Evolutionary conservation across 2,329 filamentous ascomycete species (phyloP), one percentile per base, ranked within the genome.

Genomic region (Rutstroemia sydowiana): DNA sequence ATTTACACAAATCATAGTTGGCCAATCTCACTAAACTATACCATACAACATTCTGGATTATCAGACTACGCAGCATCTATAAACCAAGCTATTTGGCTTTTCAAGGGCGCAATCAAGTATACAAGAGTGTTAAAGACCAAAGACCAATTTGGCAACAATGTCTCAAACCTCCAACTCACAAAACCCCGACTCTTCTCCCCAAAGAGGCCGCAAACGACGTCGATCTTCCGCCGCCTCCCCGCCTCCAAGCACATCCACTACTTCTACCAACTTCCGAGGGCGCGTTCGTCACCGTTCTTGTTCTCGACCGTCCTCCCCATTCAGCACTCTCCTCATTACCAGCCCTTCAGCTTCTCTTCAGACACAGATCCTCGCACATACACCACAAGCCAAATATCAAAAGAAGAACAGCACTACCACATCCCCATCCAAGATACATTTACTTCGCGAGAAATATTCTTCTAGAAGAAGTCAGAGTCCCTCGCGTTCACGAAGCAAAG

Each of bases 151-250:
- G 21, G 18, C 10, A 37, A 45, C 9, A 45, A 51, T 51, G 48
- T 13, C 32, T n/a, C 16, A 13, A 18, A 13, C 42, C 18, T 8
- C 41, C 11, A 21, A 48, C 18, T 47, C 31, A 21, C 16, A 20
- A 18, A 18, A 32, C 28, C 20, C 21, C 49, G 30, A 32, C 37
- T 42, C 39, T 20, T 54, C 45, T 42, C 46, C 52, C 44, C 45
- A 53, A 48, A 56, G 63, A 34, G 63, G 63, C 9, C 62, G 63
- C 31, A 65, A 65, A 54, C 62, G 63, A 13, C 62, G 63, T 37
- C 61, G 62, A 39, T 54, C 47, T 3, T 58, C 59, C 13, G 55
- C 39, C 32, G 52, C 32, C 26, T 55, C 57, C 20, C 51, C 47
- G 2, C 53, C 55, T 8, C 31, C 54, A 13, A 45, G 55, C 40